Conservation (phyloP, 148 eudicot species). For the Vaccinium darrowii region DNA sequence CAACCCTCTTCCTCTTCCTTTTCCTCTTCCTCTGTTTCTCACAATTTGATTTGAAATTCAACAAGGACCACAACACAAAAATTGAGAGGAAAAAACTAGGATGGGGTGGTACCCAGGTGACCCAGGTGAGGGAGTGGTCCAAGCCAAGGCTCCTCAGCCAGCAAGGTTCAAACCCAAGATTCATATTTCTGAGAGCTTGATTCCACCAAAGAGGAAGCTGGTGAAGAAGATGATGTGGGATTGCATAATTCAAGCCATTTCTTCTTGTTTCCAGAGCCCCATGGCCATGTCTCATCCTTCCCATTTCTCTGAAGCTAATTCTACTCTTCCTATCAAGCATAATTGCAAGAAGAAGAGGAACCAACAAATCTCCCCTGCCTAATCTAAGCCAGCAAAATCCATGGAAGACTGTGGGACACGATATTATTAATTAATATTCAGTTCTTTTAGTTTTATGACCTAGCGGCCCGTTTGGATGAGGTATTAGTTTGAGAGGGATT, state of each 20-base stretch:
- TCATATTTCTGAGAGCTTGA: not conserved
- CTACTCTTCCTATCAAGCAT: not conserved
- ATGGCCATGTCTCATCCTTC: no score
- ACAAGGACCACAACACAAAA: no score
- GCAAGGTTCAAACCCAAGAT: not conserved
- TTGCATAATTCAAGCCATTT: not conserved
- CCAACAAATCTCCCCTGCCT: not conserved
- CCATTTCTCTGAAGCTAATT: not conserved
- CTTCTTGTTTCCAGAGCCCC: not conserved
- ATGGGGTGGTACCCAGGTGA: not conserved
- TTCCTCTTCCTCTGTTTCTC: no score
- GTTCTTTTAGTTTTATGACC: no score
- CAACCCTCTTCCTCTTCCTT: no score
- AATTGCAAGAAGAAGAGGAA: not conserved
- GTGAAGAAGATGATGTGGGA: slow-evolving; percentile 1
- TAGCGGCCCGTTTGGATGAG: no score
- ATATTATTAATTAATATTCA: no score
- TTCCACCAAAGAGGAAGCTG: not conserved
- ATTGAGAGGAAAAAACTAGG: no score
- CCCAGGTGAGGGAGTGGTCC: not conserved
- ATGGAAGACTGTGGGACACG: no score
- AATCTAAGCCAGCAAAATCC: no score
- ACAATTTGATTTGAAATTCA: no score
- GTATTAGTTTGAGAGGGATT: no score
- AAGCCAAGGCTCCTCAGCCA: not conserved